Percentiles rank a stretch among this genome's conserved stretches.
Evolutionary conservation across 2,329 filamentous ascomycete genomes (phyloP).

Genomic region (Aspergillus sp.): DNA sequence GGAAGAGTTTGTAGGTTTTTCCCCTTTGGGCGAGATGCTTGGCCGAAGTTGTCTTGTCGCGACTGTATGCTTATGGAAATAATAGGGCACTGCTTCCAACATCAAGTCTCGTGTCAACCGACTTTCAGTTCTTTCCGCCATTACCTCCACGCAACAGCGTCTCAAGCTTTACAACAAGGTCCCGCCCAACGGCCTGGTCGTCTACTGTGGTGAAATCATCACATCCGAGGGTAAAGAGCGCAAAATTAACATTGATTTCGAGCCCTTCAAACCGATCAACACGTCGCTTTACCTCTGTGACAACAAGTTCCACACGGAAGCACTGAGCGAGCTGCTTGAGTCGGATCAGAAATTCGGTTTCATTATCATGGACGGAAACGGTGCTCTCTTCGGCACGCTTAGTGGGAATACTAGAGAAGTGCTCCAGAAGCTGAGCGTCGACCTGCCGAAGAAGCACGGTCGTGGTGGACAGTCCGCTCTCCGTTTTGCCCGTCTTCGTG

Average conservation of each 20-base stretch:
- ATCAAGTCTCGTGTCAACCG: slow-evolving; percentile 99
- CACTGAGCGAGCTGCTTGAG: slow-evolving; percentile 92
- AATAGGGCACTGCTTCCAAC: slow-evolving; percentile 92
- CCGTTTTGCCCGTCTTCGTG: slow-evolving; percentile 98
- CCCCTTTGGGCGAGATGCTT: neutral
- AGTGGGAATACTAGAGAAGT: slow-evolving; percentile 97
- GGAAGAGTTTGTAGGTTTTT: slow-evolving; percentile 86
- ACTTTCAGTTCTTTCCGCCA: slow-evolving; percentile 95
- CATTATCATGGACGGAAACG: slow-evolving; percentile 99
- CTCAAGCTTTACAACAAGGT: slow-evolving; percentile 99
- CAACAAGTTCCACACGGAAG: slow-evolving; percentile 99
- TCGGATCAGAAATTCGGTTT: slow-evolving; percentile 99
- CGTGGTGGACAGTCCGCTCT: slow-evolving; percentile 99
- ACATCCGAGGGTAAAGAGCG: slow-evolving; percentile 97
- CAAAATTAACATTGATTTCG: slow-evolving; percentile 99
- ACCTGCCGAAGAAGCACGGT: slow-evolving; percentile 99
- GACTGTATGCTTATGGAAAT: slow-evolving; percentile 8
- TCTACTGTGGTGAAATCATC: slow-evolving; percentile 99
- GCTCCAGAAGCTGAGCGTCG: slow-evolving; percentile 96
- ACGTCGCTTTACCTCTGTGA: slow-evolving; percentile 98
- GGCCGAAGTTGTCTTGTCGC: neutral
- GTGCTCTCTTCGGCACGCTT: slow-evolving; percentile 91
- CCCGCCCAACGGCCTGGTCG: slow-evolving; percentile 92
- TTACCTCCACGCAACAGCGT: slow-evolving; percentile 98
- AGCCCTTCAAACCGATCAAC: slow-evolving; percentile 99